These are phyloP conservation scores for Fusarium nurragi DNA, from an alignment of 2,329 filamentous ascomycete genomes.

Conservation along the genomic window DNA sequence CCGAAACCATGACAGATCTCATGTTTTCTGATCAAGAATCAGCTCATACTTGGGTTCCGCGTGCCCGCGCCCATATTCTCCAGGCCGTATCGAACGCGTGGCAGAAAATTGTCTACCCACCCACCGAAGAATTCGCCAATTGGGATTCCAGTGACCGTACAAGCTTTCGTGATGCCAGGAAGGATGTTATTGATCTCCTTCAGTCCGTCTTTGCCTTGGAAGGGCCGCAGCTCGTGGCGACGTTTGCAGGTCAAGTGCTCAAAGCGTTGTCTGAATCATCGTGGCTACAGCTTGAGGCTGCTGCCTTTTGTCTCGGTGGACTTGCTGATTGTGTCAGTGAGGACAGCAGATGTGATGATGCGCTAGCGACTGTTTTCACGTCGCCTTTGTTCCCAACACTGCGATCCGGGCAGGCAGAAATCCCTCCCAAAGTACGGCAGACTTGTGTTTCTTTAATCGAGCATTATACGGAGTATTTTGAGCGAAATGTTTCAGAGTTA, in stretches of 20 bases:
- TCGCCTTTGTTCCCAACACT: slow-evolving; percentile 66
- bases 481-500: slow-evolving; percentile 72
- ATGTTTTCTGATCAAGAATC: slow-evolving; percentile 61
- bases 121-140: slow-evolving; percentile 62
- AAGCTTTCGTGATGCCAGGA: slow-evolving; percentile 76
- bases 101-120: slow-evolving; percentile 75
- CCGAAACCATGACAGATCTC: slow-evolving; percentile 72
- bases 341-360: slow-evolving; percentile 64
- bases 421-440: slow-evolving; percentile 72
- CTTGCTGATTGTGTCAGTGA: slow-evolving; percentile 73
- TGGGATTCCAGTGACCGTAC: slow-evolving; percentile 77
- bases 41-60: slow-evolving; percentile 64
- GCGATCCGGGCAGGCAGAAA: slow-evolving; percentile 57
- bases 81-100: slow-evolving; percentile 73
- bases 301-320: slow-evolving; percentile 70
- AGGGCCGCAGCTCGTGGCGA: slow-evolving; percentile 63
- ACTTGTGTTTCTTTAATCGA: slow-evolving; percentile 77
- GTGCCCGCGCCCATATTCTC: slow-evolving; percentile 68
- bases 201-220: slow-evolving; percentile 74
- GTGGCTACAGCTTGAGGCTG: slow-evolving; percentile 70
- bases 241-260: slow-evolving; percentile 66
- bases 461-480: slow-evolving; percentile 79
- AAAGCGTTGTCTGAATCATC: slow-evolving; percentile 58
- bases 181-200: slow-evolving; percentile 82
- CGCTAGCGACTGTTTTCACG: slow-evolving; percentile 69